phyloP scores from a whole-genome alignment of 306 rosid species.

The Sicyos baderoa region DNA sequence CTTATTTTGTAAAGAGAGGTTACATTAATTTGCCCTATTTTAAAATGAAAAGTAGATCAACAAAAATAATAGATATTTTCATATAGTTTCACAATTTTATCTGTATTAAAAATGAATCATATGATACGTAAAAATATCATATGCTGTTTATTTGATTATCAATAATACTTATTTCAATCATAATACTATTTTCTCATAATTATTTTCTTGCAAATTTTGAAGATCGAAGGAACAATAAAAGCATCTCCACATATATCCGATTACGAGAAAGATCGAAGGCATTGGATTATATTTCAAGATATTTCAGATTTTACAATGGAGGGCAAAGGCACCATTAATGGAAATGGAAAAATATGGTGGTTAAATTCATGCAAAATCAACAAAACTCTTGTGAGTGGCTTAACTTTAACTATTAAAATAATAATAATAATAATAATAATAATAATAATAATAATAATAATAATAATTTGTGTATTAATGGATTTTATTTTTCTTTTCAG shows the following conservation, averaged over 20 bases:
- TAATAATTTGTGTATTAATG: not conserved
- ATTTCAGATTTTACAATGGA: constrained; percentile 34
- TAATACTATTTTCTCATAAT: not conserved
- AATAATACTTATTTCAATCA: not conserved
- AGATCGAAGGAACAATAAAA: constrained; percentile 59
- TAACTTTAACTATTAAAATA: too few species aligned
- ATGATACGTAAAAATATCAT: not conserved
- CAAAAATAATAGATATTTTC: not conserved
- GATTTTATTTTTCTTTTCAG: constrained; percentile 35
- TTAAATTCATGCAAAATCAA: constrained; percentile 61
- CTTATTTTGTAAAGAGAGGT: not conserved
- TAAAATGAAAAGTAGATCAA: not conserved
- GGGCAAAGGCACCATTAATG: constrained; percentile 65
- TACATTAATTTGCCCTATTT: not conserved
- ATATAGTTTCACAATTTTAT: not conserved
- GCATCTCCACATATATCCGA: constrained; percentile 48
- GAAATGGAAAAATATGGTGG: constrained; percentile 86
- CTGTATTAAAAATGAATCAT: not conserved
- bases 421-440: too few species aligned
- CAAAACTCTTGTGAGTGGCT: constrained; percentile 35
- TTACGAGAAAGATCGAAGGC: constrained; percentile 31
- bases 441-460: too few species aligned
- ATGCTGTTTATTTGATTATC: too few species aligned
- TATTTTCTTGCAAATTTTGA: not conserved
- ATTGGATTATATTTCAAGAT: constrained; percentile 48